Evolutionary conservation across 2,329 filamentous ascomycete species (phyloP), one percentile per base, ranked within the genome.

Genomic region (Rachicladosporium sp.): DNA sequence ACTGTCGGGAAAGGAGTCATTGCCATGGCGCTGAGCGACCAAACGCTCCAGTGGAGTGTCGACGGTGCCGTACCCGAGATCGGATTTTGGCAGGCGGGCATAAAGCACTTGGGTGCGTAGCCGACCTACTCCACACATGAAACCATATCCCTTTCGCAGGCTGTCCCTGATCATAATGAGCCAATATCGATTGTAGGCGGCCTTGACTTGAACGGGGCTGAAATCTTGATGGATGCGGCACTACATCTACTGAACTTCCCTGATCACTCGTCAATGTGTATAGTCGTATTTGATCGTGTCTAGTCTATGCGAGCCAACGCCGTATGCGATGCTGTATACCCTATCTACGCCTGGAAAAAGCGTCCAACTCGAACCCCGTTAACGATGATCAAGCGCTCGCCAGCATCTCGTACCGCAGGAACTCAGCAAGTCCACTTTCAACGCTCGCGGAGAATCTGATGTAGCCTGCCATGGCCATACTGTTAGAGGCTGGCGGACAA

Each of bases 361-460:
- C 4, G 21, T 6, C 21, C 6, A 6, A 4, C 21, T 23, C 21
- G 21, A 23, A 23, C 4, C 21, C 21, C 21, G 21, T 23, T 4
- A 35, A 13, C 6, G 21, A 23, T 23, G 21, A 23, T 23, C 10
- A 33, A 12, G 19, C 23, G 36, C 21, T 34, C 19, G 12, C 34
- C 21, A 41, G 21, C 54, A 71, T 59, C 31, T 58, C 55, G 3
- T 49, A 51, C 38, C 52, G 57, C 44, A 78, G 51, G 54, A 69
- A 78, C 42, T 73, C 69, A 31, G 64, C 60, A 54, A 79, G 69
- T 2, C 69, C 69, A 5, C 57, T 66, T 45, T 76, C 70, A 11
- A 80, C 69, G 39, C 74, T 78, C 29, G 67, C 67, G 23, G 74
- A 78, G 46, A 80, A 74, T 15, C 73, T 68, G 2, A 75, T 69